Base-by-base conservation (phyloP, 352 stramenopile genomes). In the Pythium chondricola region DNA sequence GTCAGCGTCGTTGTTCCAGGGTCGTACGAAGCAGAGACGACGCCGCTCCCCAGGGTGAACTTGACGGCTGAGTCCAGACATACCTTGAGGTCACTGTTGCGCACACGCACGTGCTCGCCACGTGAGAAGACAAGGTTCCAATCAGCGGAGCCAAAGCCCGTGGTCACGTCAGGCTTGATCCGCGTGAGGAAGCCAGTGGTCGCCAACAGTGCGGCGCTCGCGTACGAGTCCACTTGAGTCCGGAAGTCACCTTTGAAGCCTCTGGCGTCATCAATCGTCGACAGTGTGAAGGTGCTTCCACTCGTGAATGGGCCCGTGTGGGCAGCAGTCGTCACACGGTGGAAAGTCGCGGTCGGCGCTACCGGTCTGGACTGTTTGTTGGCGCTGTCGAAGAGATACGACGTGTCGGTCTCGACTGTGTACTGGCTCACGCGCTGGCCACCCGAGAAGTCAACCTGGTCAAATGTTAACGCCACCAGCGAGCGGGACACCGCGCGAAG, bases 291-390 rank as follows among this genome's bases (percentile, higher is more conserved):
- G 9, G 72, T 80, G 18, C 71, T 86, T 2, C 64, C 58, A n/a
- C 65, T 32, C 0, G 57, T 65, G 45, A 89, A 88, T 30, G 78
- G 76, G 1, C 79, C 82, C 1, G 79, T 87, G 50, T 86, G 65
- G 0, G 82, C 76, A 0, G 69, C 41, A 0, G 79, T 93, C 11
- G 76, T 91, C 6, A 93, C 75, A 10, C 82, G 79, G 6, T 83
- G 63, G 46, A 67, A 84, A 43, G 52, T 58, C 2, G 65, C 71
- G 5, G 50, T 69, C 10, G 71, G 69, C 16, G 53, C 16, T 2
- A 88, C 25, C 2, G 54, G 48, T 3, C 58, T 24, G 0, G 45
- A 45, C 37, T 69, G 43, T 10, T 49, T 56, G 20, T 41, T 57
- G 0, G 39, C 21, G n/a, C 54, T 64, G 22, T 52, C 60, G 31